Percentiles rank a stretch among this genome's conserved stretches.
Evolutionary conservation across 1,284 basidiomycete species (phyloP).

Genomic region (Puccinia coronata): DNA sequence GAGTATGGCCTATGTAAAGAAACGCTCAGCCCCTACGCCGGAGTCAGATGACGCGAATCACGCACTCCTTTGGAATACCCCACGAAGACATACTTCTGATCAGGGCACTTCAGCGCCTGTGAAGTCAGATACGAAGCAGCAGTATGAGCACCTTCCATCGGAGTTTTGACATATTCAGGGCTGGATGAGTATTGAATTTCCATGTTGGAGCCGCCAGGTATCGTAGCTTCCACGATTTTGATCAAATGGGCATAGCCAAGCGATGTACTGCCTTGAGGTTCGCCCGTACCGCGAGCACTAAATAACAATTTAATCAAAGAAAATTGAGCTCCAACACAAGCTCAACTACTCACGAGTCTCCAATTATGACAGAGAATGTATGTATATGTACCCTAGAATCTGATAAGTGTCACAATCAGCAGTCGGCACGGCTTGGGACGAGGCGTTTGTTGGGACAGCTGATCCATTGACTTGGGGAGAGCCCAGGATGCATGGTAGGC

Average conservation of each 20-base stretch:
- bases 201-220: slow-evolving; percentile 11
- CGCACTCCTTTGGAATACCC: slow-evolving; percentile 49
- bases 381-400: neutral
- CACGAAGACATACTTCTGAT: slow-evolving; percentile 35
- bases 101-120: slow-evolving; percentile 5
- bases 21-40: neutral
- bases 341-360: neutral
- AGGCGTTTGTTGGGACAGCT: too few relatives aligned
- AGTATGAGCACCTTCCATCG: slow-evolving; percentile 4
- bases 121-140: neutral
- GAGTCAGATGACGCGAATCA: neutral
- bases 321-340: neutral
- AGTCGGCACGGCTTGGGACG: neutral
- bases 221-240: neutral
- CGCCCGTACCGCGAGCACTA: slow-evolving; percentile 33
- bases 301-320: too few relatives aligned
- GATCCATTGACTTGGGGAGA: too few relatives aligned
- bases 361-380: too few relatives aligned
- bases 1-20: slow-evolving; percentile 39
- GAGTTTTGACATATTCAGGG: slow-evolving; percentile 11
- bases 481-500: too few relatives aligned
- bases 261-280: slow-evolving; percentile 15
- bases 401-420: neutral
- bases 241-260: slow-evolving; percentile 20
- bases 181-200: slow-evolving; percentile 26